A percentile compares a stretch with the other conserved stretches of the same genome.
Evolutionary conservation across 1,284 basidiomycete genomes (phyloP).

Genomic region (Trichosporon sp.): DNA sequence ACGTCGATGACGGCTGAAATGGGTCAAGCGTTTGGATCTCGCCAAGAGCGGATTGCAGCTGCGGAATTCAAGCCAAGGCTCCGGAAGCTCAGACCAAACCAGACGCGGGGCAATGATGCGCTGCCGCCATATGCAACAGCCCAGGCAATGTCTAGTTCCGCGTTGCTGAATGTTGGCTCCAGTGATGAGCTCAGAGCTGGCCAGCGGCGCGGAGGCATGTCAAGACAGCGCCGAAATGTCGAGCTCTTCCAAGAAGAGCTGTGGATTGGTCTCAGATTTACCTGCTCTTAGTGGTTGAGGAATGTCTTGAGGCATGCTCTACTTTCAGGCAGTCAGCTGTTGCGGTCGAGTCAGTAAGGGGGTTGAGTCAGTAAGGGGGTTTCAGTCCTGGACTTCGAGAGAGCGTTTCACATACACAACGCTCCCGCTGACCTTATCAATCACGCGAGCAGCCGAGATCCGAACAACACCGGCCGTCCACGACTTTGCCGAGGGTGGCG

Average conservation of each 20-base stretch:
- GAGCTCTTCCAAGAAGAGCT: background rate
- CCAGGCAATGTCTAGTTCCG: too few species aligned
- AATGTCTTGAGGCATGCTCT: background rate
- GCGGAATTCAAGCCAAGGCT: too few species aligned
- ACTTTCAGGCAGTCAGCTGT: background rate
- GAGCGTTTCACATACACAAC: too few species aligned
- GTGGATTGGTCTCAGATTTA: background rate
- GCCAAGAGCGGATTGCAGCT: too few species aligned
- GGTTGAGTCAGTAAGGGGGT: background rate
- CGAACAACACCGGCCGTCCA: background rate
- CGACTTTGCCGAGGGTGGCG: background rate
- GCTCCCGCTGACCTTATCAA: background rate
- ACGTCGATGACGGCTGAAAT: too few species aligned
- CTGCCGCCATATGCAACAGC: too few species aligned
- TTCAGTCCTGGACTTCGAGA: too few species aligned
- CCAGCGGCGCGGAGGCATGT: background rate
- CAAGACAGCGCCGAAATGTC: background rate
- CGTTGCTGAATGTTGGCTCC: too few species aligned
- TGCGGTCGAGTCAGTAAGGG: background rate
- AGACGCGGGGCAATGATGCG: too few species aligned
- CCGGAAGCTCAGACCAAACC: too few species aligned
- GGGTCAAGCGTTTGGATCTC: too few species aligned
- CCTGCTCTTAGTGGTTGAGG: background rate
- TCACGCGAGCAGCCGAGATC: background rate
- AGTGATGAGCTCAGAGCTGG: background rate